Evolutionary conservation across 2,329 filamentous ascomycete genomes (phyloP), one percentile per base, ranked within the genome.

Genomic region (Penicillium sp.): DNA sequence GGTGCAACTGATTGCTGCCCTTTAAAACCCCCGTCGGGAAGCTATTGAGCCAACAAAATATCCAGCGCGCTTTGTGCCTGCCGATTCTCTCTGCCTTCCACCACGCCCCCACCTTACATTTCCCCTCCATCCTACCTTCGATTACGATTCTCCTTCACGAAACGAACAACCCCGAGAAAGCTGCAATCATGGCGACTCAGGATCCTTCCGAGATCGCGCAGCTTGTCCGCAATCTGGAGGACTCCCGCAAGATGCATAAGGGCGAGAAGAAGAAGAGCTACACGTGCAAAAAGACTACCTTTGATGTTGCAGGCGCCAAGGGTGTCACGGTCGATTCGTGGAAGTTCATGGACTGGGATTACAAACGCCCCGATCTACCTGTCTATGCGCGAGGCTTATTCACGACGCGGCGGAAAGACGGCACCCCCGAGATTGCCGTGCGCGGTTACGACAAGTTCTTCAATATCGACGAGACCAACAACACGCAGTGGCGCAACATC

Each of bases 401-500:
- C 77, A 99, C 93, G n/a, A 89, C 89, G 43, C 85, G 79, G 63
- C 88, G 85, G 62, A 79, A 83, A 51, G 81, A 85, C 27, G 87
- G 87, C 9, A 81, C 85, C 9, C 79, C 85, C 13, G 91, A 96
- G 75, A 97, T 99, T 66, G 90, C 85, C 1, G 87, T 92, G 50
- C 85, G 95, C 67, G 95, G 95, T 53, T 99, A 99, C 77, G 94
- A 99, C 82, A 99, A 99, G 78, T 99, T 99, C 81, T 99, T 99
- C 85, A 99, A 99, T 69, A 84, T 91, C 41, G 85, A 86, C 52
- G 95, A 99, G 78, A 89, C 96, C 7, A 76, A 80, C 49, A 86
- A 89, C 64, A 99, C 95, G 3, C 84, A 88, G 68, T 99, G 95
- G 95, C 75, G 81, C 16, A 90, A 89, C 70, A 91, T 99, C 60